A percentile compares a stretch with the other conserved stretches of the same genome.
These are phyloP conservation scores for Crithidia fasciculata DNA, from an alignment of 208 protist species.

Conservation along the genomic window DNA sequence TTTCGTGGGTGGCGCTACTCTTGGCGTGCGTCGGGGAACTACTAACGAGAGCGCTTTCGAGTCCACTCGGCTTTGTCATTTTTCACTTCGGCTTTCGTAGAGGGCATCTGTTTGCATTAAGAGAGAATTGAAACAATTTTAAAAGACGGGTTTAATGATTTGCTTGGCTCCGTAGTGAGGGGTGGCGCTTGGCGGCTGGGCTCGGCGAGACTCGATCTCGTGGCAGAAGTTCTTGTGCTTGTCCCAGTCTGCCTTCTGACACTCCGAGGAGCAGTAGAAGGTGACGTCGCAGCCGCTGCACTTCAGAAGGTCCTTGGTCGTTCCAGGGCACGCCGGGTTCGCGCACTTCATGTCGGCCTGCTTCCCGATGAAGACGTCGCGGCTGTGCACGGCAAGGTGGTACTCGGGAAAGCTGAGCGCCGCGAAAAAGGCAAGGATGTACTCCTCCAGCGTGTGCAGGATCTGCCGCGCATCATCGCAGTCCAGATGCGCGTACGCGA, in stretches of 20 bases:
- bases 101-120: too few species aligned
- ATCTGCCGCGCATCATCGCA: conserved; percentile 47
- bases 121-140: not conserved
- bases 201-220: conserved; percentile 67
- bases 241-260: conserved; percentile 83
- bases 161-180: conserved; percentile 31
- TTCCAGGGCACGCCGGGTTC: conserved; percentile 60
- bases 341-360: conserved; percentile 64
- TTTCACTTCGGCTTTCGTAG: too few species aligned
- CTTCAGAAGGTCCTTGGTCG: conserved; percentile 70
- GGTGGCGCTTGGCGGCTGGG: conserved; percentile 24
- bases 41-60: too few species aligned
- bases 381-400: conserved; percentile 77
- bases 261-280: conserved; percentile 80
- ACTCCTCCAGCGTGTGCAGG: conserved; percentile 53
- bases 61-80: too few species aligned
- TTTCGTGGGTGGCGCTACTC: not conserved
- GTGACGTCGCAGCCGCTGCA: conserved; percentile 81
- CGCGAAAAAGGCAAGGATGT: conserved; percentile 52
- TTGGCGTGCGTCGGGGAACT: too few species aligned
- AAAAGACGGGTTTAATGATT: conserved; percentile 38
- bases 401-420: conserved; percentile 58
- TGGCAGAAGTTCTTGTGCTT: conserved; percentile 74
- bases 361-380: conserved; percentile 66
- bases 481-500: conserved; percentile 42